phyloP scores from a whole-genome alignment of 2,329 filamentous ascomycete species.

The Penicillium sp. region DNA sequence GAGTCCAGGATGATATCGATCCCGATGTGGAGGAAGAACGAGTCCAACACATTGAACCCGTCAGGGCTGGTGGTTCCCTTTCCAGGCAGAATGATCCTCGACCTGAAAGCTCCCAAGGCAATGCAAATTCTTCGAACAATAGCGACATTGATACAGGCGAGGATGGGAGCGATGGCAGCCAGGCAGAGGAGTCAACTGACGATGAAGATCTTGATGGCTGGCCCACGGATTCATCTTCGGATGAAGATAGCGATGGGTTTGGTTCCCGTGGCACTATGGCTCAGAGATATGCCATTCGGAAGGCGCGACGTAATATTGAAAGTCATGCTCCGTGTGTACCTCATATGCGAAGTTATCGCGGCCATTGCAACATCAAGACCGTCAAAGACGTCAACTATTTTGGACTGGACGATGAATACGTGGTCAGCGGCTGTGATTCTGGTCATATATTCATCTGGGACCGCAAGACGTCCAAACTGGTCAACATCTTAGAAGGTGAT shows the following conservation, averaged over 20 bases:
- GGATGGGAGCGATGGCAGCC: conserved; percentile 5
- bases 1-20: conserved; percentile 51
- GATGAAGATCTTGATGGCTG: conserved; percentile 11
- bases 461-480: conserved; percentile 58
- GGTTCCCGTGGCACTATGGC: conserved; percentile 39
- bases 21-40: conserved; percentile 48
- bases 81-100: neutral
- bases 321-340: conserved; percentile 55
- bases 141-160: neutral
- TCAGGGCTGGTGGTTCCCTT: conserved; percentile 13
- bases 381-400: conserved; percentile 71
- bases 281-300: conserved; percentile 52
- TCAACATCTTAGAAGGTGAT: conserved; percentile 67
- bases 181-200: conserved; percentile 15
- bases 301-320: conserved; percentile 53
- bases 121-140: neutral
- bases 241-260: conserved; percentile 23
- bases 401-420: conserved; percentile 66
- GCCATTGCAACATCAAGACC: conserved; percentile 66
- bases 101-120: neutral
- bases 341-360: conserved; percentile 59
- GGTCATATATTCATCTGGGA: conserved; percentile 71
- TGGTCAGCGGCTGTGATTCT: conserved; percentile 66
- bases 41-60: conserved; percentile 38
- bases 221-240: conserved; percentile 12